Percentiles rank a stretch among this genome's conserved stretches.
These are phyloP conservation scores for Penicillium brevicompactum DNA, from an alignment of 2,329 filamentous ascomycete species.

Conservation along the genomic window DNA sequence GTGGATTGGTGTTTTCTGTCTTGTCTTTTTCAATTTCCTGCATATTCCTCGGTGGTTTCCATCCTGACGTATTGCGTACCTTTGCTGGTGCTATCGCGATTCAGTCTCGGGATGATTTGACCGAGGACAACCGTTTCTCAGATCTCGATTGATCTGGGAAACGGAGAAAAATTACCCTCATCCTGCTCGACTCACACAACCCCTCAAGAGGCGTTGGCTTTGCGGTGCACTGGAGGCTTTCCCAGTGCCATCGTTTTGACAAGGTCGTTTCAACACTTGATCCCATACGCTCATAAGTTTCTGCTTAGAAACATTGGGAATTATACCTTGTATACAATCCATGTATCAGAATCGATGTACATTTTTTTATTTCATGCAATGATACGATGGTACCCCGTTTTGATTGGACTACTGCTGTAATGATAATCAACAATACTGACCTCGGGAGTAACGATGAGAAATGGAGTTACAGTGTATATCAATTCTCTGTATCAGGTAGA, in stretches of 20 bases:
- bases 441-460: no score
- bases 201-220: constrained; percentile 11
- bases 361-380: background rate
- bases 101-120: background rate
- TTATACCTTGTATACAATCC: constrained; percentile 13
- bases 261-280: constrained; percentile 32
- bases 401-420: no score
- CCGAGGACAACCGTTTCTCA: background rate
- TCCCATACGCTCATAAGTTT: constrained; percentile 9
- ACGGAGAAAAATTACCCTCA: constrained; percentile 1
- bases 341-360: constrained; percentile 14
- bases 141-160: background rate
- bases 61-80: background rate
- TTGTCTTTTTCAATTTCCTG: constrained; percentile 14
- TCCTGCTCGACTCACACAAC: constrained; percentile 12
- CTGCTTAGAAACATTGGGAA: constrained; percentile 1
- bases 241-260: constrained; percentile 9
- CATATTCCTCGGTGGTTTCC: constrained; percentile 11
- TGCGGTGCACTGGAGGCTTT: constrained; percentile 6
- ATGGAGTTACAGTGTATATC: no score
- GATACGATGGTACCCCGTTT: no score
- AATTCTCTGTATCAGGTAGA: no score
- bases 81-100: background rate
- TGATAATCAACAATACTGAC: no score
- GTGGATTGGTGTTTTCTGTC: constrained; percentile 25